Base-by-base conservation (phyloP, 176 grass and related monocot genomes). In the Juncus inflexus region DNA sequence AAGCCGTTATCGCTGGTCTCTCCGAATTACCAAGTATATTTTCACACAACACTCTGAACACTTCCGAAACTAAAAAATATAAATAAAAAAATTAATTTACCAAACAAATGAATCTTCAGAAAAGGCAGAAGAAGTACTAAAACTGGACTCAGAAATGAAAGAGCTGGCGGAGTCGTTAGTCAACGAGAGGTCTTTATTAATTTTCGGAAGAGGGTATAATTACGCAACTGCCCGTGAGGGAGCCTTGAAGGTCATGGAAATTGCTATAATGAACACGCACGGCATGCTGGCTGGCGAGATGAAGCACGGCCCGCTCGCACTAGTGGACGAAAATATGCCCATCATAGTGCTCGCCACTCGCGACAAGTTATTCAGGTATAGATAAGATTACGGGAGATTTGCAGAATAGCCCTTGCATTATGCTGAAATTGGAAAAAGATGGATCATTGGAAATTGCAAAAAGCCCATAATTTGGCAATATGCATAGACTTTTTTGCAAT, bases 201-300 rank as follows among this genome's bases (percentile, higher is more conserved):
- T 97, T 38, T 97, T 91, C 35, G 92, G 92, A 43, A 88, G 87
- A 86, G 84, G 87, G 35, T 88, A 83, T 62, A 97, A 91, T 78
- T 97, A 89, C 58, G 87, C 92, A 41, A 97, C 92, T 52, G 92
- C 92, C 50, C 66, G 91, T 51, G 92, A 97, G 73, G 92, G 92
- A 12, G 87, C 92, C 55, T 76, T 97, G 42, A 91, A 97, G 76
- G 87, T 97, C 12, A 97, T 91, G 79, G 92, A 97, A 82, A 87
- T 97, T 0, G 84, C 92, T 2, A 64, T 91, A 14, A 97, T 91
- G 85, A 87, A 91, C 43, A 89, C 82, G 35, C 87, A 97, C 76
- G 87, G 92, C 40, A 82, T 97, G 92, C 87, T 97, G 78, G 92
- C 92, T 37, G 92, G 92, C 43, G 87, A 97, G 77, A 97, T 97